Evolutionary conservation across 768 basidiomycete species (phyloP), one percentile per base, ranked within the genome.

Genomic region (Neoboletus magnificus): DNA sequence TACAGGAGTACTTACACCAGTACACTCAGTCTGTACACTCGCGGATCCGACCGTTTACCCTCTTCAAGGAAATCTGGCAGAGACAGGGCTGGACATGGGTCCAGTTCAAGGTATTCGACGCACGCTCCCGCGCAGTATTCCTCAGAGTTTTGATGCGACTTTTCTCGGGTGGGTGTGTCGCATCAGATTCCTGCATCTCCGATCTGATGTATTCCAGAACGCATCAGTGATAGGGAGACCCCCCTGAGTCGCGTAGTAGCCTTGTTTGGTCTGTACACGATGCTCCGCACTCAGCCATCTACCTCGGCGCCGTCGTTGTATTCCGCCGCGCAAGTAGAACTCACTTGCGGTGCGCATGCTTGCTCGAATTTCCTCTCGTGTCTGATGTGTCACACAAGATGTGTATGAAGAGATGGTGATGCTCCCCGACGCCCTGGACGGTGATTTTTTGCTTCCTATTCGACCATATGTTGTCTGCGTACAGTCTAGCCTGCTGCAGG

Each of bases 61-160:
- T 84, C 20, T 93, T 92, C 81, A 91, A 88, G 70, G 61, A 66
- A 1, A 63, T 89, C 20, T 93, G 91, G 91, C 68, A 66, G 12
- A 71, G 73, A 6, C 77, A 80, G 56, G 86, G 87, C 22, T 93
- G 91, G 91, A 73, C 76, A 32, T 89, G 83, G 81, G 69, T 90
- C 42, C 89, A 91, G 64, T 80, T 93, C 73, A 85, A 81, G 66
- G 82, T 86, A 4, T 82, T 87, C 55, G 89, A 93, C 62, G 71
- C 77, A 41, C 78, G 86, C 47, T 75, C 86, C 22, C 80, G 91
- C 36, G 81, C 86, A 44, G 67, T 74, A 0, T 89, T 90, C 68
- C 69, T 92, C 29, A 75, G 74, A 33, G 76, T 82, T 11, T 80
- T 82, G 2, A 71, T 79, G 50, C 75, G 90, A 44, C 71, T 90